Evolutionary conservation across 805 yeast genomes (phyloP).

Genomic region (Saccharomyces eubayanus): DNA sequence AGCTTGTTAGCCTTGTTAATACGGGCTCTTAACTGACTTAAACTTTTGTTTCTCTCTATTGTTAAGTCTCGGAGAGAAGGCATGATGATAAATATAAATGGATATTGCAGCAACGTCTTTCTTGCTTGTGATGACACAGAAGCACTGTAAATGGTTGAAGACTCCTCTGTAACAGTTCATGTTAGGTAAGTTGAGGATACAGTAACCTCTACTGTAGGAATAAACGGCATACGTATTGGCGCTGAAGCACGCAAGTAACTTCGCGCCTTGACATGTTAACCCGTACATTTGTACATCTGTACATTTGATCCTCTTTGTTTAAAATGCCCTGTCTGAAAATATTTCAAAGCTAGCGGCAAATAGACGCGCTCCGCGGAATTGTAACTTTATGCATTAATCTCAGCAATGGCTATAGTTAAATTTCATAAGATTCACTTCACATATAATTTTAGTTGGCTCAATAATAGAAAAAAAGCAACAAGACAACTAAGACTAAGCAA

Average conservation of each 20-base stretch:
- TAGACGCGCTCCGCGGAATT: neutral
- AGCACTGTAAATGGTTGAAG: too few species aligned
- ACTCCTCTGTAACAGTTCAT: too few species aligned
- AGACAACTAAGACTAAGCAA: conserved; percentile 29
- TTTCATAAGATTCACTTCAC: neutral
- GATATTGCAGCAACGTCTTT: neutral
- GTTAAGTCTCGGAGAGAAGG: neutral
- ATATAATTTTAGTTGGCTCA: neutral
- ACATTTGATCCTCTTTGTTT: neutral
- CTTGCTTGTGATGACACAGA: neutral
- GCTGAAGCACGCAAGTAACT: neutral
- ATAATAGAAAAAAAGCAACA: neutral
- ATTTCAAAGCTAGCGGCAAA: neutral
- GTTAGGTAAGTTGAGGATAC: too few species aligned
- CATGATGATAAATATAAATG: neutral
- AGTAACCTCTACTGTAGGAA: too few species aligned
- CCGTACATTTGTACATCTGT: neutral
- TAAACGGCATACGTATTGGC: too few species aligned
- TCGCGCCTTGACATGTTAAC: neutral
- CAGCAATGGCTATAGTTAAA: neutral
- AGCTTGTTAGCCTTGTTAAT: neutral
- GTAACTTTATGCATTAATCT: neutral
- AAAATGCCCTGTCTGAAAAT: neutral
- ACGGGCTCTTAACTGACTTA: neutral
- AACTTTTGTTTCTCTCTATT: neutral